These are phyloP conservation scores for Aquanectria penicillioides DNA, from an alignment of 2,329 filamentous ascomycete genomes.

Conservation along the genomic window DNA sequence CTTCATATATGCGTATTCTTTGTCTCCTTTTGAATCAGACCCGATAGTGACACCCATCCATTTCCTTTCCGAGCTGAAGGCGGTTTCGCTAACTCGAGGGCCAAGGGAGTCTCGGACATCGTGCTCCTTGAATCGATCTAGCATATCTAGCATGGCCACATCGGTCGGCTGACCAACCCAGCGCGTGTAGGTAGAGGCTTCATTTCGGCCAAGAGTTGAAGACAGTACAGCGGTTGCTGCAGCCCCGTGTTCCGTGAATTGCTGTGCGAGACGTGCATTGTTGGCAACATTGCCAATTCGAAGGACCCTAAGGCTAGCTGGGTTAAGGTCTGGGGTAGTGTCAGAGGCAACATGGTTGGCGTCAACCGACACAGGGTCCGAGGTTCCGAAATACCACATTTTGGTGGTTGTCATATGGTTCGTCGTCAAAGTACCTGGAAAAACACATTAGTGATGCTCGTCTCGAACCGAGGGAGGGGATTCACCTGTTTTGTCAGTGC, in stretches of 20 bases:
- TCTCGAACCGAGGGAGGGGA: not conserved
- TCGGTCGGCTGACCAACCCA: constrained; percentile 98
- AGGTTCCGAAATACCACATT: constrained; percentile 90
- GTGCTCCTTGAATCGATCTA: constrained; percentile 91
- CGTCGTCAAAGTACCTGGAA: constrained; percentile 83
- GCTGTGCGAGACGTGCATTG: constrained; percentile 83
- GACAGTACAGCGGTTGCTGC: constrained; percentile 81
- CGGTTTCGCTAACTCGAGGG: constrained; percentile 83
- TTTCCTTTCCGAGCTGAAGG: constrained; percentile 96
- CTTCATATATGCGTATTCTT: constrained; percentile 93
- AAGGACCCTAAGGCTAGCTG: constrained; percentile 81
- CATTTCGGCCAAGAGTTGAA: constrained; percentile 75
- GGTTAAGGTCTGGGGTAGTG: constrained; percentile 65
- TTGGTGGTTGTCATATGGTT: constrained; percentile 99
- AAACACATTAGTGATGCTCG: constrained; percentile 27
- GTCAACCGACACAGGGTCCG: constrained; percentile 61
- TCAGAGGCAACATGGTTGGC: constrained; percentile 65
- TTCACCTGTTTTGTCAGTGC: constrained; percentile 93
- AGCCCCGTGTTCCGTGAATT: constrained; percentile 74
- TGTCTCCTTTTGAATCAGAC: constrained; percentile 66
- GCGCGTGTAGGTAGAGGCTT: constrained; percentile 75
- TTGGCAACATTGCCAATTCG: constrained; percentile 97
- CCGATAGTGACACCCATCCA: constrained; percentile 98
- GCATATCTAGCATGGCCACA: constrained; percentile 92
- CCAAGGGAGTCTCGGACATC: constrained; percentile 89